These are phyloP conservation scores for Danielozyma ontarioensis DNA, from an alignment of 805 yeast species.

Conservation along the genomic window DNA sequence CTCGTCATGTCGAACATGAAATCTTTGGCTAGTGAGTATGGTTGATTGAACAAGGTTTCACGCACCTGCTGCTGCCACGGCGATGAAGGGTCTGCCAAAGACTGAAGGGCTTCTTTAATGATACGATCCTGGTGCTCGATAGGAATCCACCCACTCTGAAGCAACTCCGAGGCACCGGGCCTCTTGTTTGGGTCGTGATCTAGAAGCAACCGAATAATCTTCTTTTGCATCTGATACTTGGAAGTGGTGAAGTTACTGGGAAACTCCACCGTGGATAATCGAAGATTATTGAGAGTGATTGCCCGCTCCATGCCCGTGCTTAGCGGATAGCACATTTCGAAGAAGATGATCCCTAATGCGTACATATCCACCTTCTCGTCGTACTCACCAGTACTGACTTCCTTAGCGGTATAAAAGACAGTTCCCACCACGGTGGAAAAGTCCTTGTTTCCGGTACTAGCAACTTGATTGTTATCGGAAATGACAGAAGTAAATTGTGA, in stretches of 20 bases:
- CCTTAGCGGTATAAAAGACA: constrained; percentile 86
- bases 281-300: constrained; percentile 56
- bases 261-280: constrained; percentile 57
- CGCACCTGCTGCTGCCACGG: constrained; percentile 94
- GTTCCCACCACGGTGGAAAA: constrained; percentile 94
- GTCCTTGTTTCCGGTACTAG: constrained; percentile 47
- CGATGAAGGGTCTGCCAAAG: constrained; percentile 83
- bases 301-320: constrained; percentile 95
- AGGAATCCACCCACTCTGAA: constrained; percentile 81
- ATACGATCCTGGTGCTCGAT: constrained; percentile 87
- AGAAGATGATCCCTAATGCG: constrained; percentile 89
- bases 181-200: constrained; percentile 76
- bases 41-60: constrained; percentile 77
- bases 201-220: constrained; percentile 60
- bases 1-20: constrained; percentile 64
- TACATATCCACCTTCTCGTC: constrained; percentile 95
- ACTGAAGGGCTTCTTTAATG: constrained; percentile 80
- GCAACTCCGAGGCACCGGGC: constrained; percentile 72
- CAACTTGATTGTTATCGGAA: constrained; percentile 36
- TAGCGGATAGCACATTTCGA: constrained; percentile 86
- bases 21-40: constrained; percentile 80
- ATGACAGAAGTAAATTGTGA: constrained; percentile 49
- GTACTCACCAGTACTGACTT: constrained; percentile 75
- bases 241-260: constrained; percentile 61
- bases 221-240: constrained; percentile 53